Percentiles rank a stretch among this genome's conserved stretches.
Conservation (phyloP, 2,329 filamentous ascomycete genomes). For the Penicillium griseofulvum region DNA sequence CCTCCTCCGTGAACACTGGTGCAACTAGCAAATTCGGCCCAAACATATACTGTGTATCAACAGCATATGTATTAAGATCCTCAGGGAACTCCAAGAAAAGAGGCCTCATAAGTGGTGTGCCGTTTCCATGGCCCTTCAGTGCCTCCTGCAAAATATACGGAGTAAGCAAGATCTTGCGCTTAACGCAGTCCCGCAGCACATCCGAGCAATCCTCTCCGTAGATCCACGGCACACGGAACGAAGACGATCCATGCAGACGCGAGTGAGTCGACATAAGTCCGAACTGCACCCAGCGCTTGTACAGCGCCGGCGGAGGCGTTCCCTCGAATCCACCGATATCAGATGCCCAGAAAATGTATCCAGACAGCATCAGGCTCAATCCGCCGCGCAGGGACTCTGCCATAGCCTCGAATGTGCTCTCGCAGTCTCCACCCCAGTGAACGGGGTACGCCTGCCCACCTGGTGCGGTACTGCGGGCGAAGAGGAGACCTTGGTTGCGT, state of each 20-base stretch:
- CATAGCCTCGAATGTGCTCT: constrained; percentile 70
- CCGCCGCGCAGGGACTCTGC: constrained; percentile 68
- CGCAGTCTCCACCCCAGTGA: constrained; percentile 72
- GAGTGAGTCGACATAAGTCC: constrained; percentile 69
- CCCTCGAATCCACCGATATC: constrained; percentile 74
- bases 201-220: constrained; percentile 63
- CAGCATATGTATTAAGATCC: constrained; percentile 64
- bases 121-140: constrained; percentile 50
- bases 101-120: constrained; percentile 63
- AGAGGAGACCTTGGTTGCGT: constrained; percentile 59
- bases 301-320: constrained; percentile 63
- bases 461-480: constrained; percentile 65
- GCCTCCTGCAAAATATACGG: constrained; percentile 58
- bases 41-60: constrained; percentile 74
- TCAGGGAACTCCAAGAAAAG: constrained; percentile 69
- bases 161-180: constrained; percentile 56
- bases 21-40: constrained; percentile 63
- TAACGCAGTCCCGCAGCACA: constrained; percentile 55
- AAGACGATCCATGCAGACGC: constrained; percentile 66
- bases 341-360: constrained; percentile 67
- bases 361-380: constrained; percentile 61
- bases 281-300: constrained; percentile 77
- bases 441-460: constrained; percentile 69
- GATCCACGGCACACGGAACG: constrained; percentile 73
- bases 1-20: constrained; percentile 62